Percentiles rank a stretch among this genome's conserved stretches.
Evolutionary conservation across 139 green algal species (phyloP).

Genomic region (Diplosphaera chodatii): DNA sequence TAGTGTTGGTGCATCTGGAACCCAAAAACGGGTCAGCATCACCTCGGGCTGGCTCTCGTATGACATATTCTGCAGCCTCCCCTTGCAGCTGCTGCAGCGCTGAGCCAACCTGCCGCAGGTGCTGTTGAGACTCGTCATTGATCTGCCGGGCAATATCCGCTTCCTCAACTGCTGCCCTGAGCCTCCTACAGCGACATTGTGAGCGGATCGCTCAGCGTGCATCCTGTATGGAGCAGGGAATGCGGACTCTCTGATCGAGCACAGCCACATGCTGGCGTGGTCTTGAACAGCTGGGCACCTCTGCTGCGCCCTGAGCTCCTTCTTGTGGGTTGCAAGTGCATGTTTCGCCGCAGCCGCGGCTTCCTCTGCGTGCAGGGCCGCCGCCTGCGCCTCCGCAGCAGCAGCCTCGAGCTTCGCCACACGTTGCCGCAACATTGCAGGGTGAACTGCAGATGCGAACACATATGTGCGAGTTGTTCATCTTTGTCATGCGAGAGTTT

Average conservation of each 20-base stretch:
- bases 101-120: background rate
- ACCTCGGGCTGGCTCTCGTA: too few relatives aligned
- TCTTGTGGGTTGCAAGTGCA: background rate
- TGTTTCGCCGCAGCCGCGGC: background rate
- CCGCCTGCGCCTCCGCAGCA: background rate
- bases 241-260: too few relatives aligned
- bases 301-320: background rate
- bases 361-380: background rate
- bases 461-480: too few relatives aligned
- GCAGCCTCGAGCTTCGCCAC: background rate
- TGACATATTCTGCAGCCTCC: background rate
- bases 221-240: too few relatives aligned
- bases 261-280: too few relatives aligned
- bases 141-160: background rate
- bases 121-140: background rate
- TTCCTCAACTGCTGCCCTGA: background rate
- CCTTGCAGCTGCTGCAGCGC: background rate
- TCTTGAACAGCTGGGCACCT: background rate
- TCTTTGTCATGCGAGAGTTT: too few relatives aligned
- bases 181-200: too few relatives aligned
- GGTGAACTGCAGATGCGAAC: background rate
- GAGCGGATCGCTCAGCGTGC: too few relatives aligned
- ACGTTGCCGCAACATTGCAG: too few relatives aligned
- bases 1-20: too few relatives aligned
- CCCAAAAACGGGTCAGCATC: too few relatives aligned